These are phyloP conservation scores for Suillus discolor DNA, from an alignment of 768 basidiomycete genomes.

Conservation along the genomic window DNA sequence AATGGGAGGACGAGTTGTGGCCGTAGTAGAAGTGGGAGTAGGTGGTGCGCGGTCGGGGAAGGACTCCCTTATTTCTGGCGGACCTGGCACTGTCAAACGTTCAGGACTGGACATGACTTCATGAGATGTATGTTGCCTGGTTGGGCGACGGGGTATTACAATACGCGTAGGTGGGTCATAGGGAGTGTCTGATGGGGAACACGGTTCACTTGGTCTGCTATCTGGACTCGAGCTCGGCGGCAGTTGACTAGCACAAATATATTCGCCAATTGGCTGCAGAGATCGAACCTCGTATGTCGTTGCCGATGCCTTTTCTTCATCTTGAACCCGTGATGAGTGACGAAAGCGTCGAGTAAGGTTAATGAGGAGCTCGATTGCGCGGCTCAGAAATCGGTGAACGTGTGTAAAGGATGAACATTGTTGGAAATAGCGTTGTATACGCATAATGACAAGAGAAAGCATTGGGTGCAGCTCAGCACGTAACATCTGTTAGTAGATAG, in stretches of 20 bases:
- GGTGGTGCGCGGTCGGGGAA: background rate
- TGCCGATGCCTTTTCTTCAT: background rate
- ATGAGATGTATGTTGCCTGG: constrained; percentile 5
- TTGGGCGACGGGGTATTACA: constrained; percentile 6
- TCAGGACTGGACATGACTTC: constrained; percentile 1
- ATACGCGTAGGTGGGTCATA: constrained; percentile 2
- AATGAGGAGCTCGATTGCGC: constrained; percentile 1
- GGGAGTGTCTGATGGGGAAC: constrained; percentile 10
- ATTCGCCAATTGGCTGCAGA: background rate
- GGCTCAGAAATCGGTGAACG: background rate
- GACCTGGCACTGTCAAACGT: background rate
- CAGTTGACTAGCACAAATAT: constrained; percentile 4
- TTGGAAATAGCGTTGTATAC: constrained; percentile 1
- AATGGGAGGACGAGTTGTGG: constrained; percentile 1
- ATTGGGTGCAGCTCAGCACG: background rate
- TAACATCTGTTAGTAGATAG: background rate
- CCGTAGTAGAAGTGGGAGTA: background rate
- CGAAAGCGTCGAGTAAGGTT: background rate
- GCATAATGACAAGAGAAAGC: background rate
- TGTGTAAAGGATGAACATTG: background rate
- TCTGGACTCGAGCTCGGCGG: background rate
- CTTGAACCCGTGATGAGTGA: background rate
- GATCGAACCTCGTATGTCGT: background rate
- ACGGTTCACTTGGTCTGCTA: constrained; percentile 2
- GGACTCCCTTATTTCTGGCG: constrained; percentile 2